Conservation (phyloP, 129 eudicot genomes). For the Helianthus annuus region HanXRQr2.0-SUNRISE NC_035433.2:130276089-130276588, state of each 20-base stretch:
- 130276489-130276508: constrained; percentile 85
- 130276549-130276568: constrained; percentile 14
- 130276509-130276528: constrained; percentile 91
- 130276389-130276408: neutral
- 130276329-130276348: neutral
- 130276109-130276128: too few relatives aligned
- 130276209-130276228: too few relatives aligned
- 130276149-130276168: too few relatives aligned
- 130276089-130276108: too few relatives aligned
- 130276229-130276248: too few relatives aligned
- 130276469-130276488: constrained; percentile 86
- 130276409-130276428: neutral
- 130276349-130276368: constrained; percentile 2
- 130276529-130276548: constrained; percentile 57
- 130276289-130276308: too few relatives aligned
- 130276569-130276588: neutral
- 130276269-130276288: too few relatives aligned
- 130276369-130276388: neutral
- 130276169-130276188: too few relatives aligned
- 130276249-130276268: too few relatives aligned
- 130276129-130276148: too few relatives aligned
- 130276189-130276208: too few relatives aligned
- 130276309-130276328: too few relatives aligned
- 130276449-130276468: constrained; percentile 45
- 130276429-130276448: neutral